phyloP scores from a whole-genome alignment of 2,329 filamentous ascomycete genomes.

The Pseudohalonectria lignicola region DNA sequence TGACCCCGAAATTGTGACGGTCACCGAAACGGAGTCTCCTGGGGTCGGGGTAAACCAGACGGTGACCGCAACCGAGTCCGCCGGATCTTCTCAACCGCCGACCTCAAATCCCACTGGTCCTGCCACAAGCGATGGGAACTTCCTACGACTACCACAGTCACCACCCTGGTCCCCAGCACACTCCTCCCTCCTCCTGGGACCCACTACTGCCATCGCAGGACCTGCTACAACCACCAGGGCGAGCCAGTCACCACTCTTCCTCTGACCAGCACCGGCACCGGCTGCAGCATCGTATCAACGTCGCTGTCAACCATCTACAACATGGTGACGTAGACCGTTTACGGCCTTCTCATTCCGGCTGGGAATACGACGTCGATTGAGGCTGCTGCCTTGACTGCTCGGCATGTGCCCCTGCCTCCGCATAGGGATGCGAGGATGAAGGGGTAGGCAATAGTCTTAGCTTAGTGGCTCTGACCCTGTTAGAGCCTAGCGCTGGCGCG shows the following conservation, averaged over 20 bases:
- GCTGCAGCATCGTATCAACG: constrained; percentile 15
- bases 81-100: too few species aligned
- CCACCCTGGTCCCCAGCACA: background rate
- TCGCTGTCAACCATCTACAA: constrained; percentile 23
- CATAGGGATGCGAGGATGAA: background rate
- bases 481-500: too few species aligned
- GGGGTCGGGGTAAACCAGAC: background rate
- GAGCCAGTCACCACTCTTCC: background rate
- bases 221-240: constrained; percentile 2
- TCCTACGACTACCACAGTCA: background rate
- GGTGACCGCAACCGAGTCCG: too few species aligned
- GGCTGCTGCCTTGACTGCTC: background rate
- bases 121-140: too few species aligned
- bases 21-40: background rate
- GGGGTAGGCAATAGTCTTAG: too few species aligned
- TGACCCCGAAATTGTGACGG: background rate
- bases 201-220: constrained; percentile 7
- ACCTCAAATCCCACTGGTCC: too few species aligned
- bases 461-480: too few species aligned
- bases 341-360: background rate
- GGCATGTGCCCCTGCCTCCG: background rate
- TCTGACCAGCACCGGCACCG: background rate
- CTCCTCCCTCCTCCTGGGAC: background rate
- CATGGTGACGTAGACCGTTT: constrained; percentile 20
- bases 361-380: background rate